phyloP scores from a whole-genome alignment of 1,139 yeast species.

The Petasospora fabianii region DNA sequence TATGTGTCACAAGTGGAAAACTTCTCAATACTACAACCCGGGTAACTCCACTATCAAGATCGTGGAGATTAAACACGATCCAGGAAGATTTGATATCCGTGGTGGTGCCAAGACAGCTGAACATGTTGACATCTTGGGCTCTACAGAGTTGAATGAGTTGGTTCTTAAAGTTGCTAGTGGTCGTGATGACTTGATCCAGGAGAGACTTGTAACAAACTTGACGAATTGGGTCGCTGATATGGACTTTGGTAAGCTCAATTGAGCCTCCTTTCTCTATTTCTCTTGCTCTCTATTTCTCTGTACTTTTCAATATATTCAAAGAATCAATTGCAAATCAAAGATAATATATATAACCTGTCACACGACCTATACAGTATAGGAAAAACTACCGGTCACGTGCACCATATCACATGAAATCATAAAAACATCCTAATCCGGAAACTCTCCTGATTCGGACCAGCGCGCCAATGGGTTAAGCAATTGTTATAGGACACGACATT shows the following conservation, averaged over 20 bases:
- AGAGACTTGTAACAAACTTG: conserved; percentile 57
- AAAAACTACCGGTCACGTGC: no score
- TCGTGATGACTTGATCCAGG: conserved; percentile 59
- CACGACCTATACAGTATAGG: no score
- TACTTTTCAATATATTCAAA: no score
- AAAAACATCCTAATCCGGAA: conserved; percentile 1
- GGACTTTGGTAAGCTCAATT: conserved; percentile 30
- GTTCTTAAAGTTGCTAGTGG: conserved; percentile 83
- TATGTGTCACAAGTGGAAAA: conserved; percentile 81
- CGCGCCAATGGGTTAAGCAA: conserved; percentile 1
- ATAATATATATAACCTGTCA: no score
- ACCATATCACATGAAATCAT: conserved; percentile 12
- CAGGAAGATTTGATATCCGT: conserved; percentile 87
- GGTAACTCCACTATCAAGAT: conserved; percentile 66
- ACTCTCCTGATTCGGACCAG: not conserved
- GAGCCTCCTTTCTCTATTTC: no score
- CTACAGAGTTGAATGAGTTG: conserved; percentile 87
- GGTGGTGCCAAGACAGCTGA: conserved; percentile 99
- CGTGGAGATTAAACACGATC: conserved; percentile 91
- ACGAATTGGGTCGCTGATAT: conserved; percentile 42
- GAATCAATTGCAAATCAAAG: no score
- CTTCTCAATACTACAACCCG: conserved; percentile 70
- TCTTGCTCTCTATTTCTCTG: no score
- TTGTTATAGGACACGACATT: conserved; percentile 4
- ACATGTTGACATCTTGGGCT: conserved; percentile 93